Base-by-base conservation (phyloP, 768 basidiomycete species). In the Mycena galericulata region DNA sequence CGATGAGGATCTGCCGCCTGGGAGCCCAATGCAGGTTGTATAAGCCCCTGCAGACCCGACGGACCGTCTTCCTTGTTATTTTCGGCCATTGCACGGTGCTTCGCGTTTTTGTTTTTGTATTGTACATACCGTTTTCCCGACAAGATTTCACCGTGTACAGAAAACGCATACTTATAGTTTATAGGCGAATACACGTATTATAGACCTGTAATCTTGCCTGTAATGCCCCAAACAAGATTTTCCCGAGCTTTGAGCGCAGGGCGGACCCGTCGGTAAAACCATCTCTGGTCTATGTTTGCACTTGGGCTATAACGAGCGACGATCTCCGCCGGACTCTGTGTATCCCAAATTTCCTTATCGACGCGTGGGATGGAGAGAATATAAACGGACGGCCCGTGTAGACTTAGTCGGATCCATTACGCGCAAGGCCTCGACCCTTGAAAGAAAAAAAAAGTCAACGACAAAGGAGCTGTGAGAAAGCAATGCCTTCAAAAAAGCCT, bases 21-120 rank as follows among this genome's bases (percentile, higher is more conserved):
- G 75, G 24, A 75, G 72, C 60, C 73, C 76, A 11, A 77, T 78
- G 76, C 77, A 74, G 49, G 32, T 72, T 24, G 70, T 66, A 32
- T 72, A 34, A 65, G 27, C 24, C 30, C 11, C n/a, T 24, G 11
- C 40, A 18, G 14, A 10, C 27, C 34, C 22, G 26, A n/a, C 24
- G 54, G 45, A 45, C 32, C 53, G n/a, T 55, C 20, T 38, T 32
- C 43, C 38, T 36, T 34, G 41, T 29, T 66, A n/a, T 53, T 27
- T 53, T 26, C 36, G 47, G 40, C 43, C 47, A 30, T 47, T 54
- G 46, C 55, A 12, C 17, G 46, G 46, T 34, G 43, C 34, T n/a
- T 36, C n/a, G 14, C 61, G 8, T 50, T 24, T 49, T 50, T 38
- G 41, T 45, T 34, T 55, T 46, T 60, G 38, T 51, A 54, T n/a